Conservation (phyloP, 139 green algal species). For the Eudorina sp. region DNA sequence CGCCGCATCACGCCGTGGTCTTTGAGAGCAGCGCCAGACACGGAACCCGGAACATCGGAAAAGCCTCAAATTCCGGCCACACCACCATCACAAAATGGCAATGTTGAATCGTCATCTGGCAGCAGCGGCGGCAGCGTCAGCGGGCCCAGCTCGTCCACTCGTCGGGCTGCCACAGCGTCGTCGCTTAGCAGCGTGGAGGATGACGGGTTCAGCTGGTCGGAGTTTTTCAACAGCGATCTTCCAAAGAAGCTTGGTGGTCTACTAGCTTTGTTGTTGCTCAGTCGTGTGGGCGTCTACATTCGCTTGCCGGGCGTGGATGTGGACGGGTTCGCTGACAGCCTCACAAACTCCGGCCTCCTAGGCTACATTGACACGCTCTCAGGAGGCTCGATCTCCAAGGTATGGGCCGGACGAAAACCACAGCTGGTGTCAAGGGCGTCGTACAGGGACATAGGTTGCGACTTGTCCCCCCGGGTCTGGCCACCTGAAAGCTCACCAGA, state of each 20-base stretch:
- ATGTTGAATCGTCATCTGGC: not conserved
- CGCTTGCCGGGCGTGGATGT: conserved; percentile 93
- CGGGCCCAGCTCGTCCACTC: not conserved
- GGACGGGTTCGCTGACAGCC: conserved; percentile 82
- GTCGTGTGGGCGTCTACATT: conserved; percentile 94
- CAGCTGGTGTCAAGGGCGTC: too few relatives aligned
- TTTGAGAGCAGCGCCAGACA: not conserved
- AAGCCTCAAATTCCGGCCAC: conserved; percentile 28
- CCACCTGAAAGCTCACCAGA: too few relatives aligned
- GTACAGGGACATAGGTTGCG: too few relatives aligned
- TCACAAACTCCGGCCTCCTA: conserved; percentile 84
- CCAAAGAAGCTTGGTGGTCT: conserved; percentile 84
- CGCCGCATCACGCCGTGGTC: not conserved
- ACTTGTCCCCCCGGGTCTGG: too few relatives aligned
- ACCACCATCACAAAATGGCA: conserved; percentile 17
- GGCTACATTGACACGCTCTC: conserved; percentile 96
- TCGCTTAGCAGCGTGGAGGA: conserved; percentile 50
- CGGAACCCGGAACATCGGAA: conserved; percentile 20
- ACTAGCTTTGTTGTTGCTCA: conserved; percentile 89
- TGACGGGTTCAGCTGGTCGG: conserved; percentile 66
- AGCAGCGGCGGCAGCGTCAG: not conserved
- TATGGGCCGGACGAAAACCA: too few relatives aligned
- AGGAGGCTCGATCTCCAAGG: conserved; percentile 81
- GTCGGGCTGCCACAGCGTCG: not conserved
- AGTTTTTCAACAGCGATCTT: conserved; percentile 81